Evolutionary conservation across 257 asterid genomes (phyloP).

Genomic region (Catharanthus roseus): DNA sequence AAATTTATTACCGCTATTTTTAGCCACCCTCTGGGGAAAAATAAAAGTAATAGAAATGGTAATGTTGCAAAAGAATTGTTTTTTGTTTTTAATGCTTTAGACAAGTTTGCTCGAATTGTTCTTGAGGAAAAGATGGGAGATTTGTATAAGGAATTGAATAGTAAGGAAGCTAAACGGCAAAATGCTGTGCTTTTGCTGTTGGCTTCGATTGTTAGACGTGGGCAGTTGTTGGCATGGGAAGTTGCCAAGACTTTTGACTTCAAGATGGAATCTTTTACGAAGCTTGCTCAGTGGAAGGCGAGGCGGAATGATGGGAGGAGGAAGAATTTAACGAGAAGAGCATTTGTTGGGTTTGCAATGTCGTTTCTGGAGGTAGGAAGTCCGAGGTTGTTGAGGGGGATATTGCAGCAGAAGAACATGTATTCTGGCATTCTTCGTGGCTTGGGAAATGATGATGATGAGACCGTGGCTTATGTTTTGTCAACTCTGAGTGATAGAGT

Average conservation of each 20-base stretch:
- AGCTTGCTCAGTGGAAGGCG: constrained; percentile 63
- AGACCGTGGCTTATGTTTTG: constrained; percentile 49
- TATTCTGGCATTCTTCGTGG: constrained; percentile 86
- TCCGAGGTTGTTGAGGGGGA: constrained; percentile 73
- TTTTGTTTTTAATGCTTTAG: constrained; percentile 30
- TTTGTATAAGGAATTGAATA: constrained; percentile 59
- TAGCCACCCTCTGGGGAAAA: constrained; percentile 32
- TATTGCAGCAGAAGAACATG: constrained; percentile 85
- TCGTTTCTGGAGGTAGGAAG: constrained; percentile 74
- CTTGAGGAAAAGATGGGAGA: constrained; percentile 60
- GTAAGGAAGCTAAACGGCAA: constrained; percentile 67
- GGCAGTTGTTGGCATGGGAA: constrained; percentile 66
- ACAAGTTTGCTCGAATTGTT: constrained; percentile 54
- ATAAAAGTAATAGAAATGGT: constrained; percentile 17
- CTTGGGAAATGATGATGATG: constrained; percentile 75
- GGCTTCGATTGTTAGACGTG: constrained; percentile 60
- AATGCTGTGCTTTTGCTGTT: constrained; percentile 52
- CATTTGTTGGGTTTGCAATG: constrained; percentile 72
- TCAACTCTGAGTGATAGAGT: constrained; percentile 55
- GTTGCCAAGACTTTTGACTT: constrained; percentile 70
- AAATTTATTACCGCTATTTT: constrained; percentile 53
- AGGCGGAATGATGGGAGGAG: constrained; percentile 40
- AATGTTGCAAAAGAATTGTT: constrained; percentile 2
- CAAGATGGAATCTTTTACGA: constrained; percentile 41
- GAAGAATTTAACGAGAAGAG: constrained; percentile 55